Evolutionary conservation across 202 grass and related monocot genomes (phyloP).

Genomic region (Setaria viridis): DNA sequence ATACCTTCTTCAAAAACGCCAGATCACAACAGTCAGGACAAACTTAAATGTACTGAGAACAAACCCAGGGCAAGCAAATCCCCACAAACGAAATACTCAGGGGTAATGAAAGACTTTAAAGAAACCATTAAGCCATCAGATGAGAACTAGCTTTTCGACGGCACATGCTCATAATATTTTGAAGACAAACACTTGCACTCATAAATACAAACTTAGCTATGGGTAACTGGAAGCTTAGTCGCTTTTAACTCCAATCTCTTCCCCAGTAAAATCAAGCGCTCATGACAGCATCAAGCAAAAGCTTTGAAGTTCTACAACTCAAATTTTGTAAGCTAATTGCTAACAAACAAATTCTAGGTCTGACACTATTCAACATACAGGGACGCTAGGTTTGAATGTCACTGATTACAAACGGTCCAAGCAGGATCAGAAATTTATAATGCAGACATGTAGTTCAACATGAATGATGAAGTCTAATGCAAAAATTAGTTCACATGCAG

Average conservation of each 20-base stretch:
- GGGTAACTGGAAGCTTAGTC: not conserved
- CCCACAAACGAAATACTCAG: not conserved
- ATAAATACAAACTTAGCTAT: not conserved
- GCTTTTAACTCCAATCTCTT: constrained; percentile 8
- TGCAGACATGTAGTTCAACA: not conserved
- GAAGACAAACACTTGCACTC: not conserved
- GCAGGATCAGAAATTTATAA: constrained; percentile 8
- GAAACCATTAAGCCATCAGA: not conserved
- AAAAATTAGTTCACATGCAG: constrained; percentile 8
- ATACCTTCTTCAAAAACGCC: not conserved
- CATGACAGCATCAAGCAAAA: not conserved
- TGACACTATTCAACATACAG: constrained; percentile 14
- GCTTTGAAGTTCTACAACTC: not conserved
- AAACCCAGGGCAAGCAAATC: not conserved
- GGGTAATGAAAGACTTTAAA: not conserved
- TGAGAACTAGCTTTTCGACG: not conserved
- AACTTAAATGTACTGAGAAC: not conserved
- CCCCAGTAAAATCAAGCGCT: constrained; percentile 23
- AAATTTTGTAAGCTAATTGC: not conserved
- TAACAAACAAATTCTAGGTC: constrained; percentile 21
- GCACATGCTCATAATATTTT: not conserved
- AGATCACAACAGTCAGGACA: not conserved
- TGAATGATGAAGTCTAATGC: constrained; percentile 21
- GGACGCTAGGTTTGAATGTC: not conserved
- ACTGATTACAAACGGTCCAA: not conserved